Evolutionary conservation across 1,284 basidiomycete genomes (phyloP), one percentile per base, ranked within the genome.

Genomic region (Ganoderma sinense): DNA sequence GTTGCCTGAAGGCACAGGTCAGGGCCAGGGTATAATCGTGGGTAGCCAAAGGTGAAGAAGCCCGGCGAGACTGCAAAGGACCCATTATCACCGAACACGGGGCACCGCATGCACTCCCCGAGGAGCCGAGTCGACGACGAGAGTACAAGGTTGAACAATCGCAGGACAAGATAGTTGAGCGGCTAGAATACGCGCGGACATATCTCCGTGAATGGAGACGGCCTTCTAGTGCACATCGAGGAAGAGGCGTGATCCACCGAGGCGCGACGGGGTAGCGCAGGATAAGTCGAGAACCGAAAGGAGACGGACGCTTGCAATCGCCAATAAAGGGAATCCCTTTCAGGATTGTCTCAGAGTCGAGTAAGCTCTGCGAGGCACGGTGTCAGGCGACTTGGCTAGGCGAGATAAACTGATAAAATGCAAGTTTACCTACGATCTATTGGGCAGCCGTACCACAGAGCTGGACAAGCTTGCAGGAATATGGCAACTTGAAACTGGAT

Each of bases 91-190:
- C 33, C 20, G 55, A 55, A 18, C 48, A 18, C 31, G 41, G 26
- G 39, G 13, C 48, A 16, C 33, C 40, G 59, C 41, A 14, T 56
- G 68, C 40, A 26, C 41, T 33, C 45, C 43, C 31, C 61, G 68
- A 55, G 64, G 61, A 20, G 23, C 48, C 31, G 55, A 43, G 67
- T 36, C 23, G 41, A 20, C 20, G 41, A 6, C 40, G n/a, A n/a
- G n/a, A 69, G 64, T 45, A 69, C 61, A 69, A 69, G 68, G 68
- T 63, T 66, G 64, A 26, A 66, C 68, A 66, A 62, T 55, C 61
- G 51, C 64, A 69, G 68, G 33, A 69, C 36, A 69, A 69, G 18
- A 69, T 43, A 13, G 26, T 23, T 20, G 29, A 26, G 59, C 67
- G 59, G 43, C 31, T 36, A 11, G 31, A 33, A 36, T 29, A 1